phyloP scores from a whole-genome alignment of 2,329 filamentous ascomycete species.

The Alternaria longipes region DNA sequence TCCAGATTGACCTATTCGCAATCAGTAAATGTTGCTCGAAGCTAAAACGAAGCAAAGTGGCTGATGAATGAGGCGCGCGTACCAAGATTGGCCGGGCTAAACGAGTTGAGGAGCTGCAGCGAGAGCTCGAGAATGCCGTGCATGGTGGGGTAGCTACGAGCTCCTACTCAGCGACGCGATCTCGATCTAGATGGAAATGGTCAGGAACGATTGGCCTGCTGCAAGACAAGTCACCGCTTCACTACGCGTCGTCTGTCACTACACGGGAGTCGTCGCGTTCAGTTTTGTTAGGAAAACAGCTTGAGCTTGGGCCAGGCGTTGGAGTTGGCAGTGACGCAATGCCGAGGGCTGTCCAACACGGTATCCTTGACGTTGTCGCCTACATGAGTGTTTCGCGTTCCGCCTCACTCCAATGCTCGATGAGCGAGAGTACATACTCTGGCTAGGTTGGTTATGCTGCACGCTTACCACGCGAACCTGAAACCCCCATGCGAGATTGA shows the following conservation, averaged over 20 bases:
- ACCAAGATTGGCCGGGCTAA: slow-evolving; percentile 29
- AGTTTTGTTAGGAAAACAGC: slow-evolving; percentile 4
- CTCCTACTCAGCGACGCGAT: slow-evolving; percentile 8
- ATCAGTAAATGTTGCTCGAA: slow-evolving; percentile 4
- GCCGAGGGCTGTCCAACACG: slow-evolving; percentile 6
- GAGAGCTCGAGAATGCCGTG: slow-evolving; percentile 37
- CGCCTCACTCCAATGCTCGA: neutral
- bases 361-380: slow-evolving; percentile 3
- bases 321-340: slow-evolving; percentile 16
- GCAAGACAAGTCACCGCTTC: neutral
- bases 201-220: neutral
- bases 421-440: neutral
- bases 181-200: neutral
- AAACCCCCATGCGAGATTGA: neutral
- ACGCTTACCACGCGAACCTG: neutral
- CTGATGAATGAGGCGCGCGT: slow-evolving; percentile 9
- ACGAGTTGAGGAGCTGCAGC: slow-evolving; percentile 34
- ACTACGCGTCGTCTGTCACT: slow-evolving; percentile 5
- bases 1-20: slow-evolving; percentile 14
- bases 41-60: neutral
- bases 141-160: slow-evolving; percentile 27
- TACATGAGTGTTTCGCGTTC: neutral
- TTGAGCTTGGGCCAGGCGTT: slow-evolving; percentile 9
- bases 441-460: neutral
- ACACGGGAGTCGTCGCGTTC: neutral